Conservation (phyloP, 257 asterid genomes). For the Paulownia fortunei region DNA sequence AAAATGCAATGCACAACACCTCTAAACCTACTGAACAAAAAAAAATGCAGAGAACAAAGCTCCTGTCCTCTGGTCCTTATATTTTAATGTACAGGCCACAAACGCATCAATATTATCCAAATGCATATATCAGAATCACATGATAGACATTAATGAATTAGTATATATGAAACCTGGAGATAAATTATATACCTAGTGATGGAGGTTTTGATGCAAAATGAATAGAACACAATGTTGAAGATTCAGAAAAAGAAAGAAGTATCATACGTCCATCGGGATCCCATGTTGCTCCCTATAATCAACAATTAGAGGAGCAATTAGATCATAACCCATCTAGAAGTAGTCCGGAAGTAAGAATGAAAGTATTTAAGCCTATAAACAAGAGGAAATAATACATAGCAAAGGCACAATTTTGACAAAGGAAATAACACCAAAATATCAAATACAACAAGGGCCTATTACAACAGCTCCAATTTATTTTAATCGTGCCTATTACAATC, state of each 20-base stretch:
- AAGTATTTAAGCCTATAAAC: constrained; percentile 4
- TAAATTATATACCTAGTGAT: constrained; percentile 64
- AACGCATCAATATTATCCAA: constrained; percentile 1
- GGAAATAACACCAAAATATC: constrained; percentile 10
- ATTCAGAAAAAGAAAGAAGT: constrained; percentile 70
- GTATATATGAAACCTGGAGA: constrained; percentile 26
- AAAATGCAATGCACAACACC: constrained; percentile 11
- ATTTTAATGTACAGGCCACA: constrained; percentile 18
- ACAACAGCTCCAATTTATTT: not conserved
- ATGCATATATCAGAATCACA: constrained; percentile 7
- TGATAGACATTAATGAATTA: not conserved
- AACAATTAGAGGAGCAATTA: constrained; percentile 33
- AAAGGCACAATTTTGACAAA: constrained; percentile 16
- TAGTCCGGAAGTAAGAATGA: not conserved
- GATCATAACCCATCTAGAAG: constrained; percentile 6
- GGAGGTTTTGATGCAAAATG: constrained; percentile 97
- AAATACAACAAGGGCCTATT: constrained; percentile 6
- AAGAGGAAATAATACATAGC: constrained; percentile 9
- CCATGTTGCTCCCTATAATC: constrained; percentile 91
- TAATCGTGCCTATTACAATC: not conserved
- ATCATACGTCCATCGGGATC: constrained; percentile 95
- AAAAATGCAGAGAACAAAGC: not conserved
- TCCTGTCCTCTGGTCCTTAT: not conserved
- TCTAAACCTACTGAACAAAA: constrained; percentile 1
- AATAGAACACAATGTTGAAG: constrained; percentile 82